These are phyloP conservation scores for Polytolypa hystricis DNA, from an alignment of 2,329 filamentous ascomycete genomes.

Conservation along the genomic window DNA sequence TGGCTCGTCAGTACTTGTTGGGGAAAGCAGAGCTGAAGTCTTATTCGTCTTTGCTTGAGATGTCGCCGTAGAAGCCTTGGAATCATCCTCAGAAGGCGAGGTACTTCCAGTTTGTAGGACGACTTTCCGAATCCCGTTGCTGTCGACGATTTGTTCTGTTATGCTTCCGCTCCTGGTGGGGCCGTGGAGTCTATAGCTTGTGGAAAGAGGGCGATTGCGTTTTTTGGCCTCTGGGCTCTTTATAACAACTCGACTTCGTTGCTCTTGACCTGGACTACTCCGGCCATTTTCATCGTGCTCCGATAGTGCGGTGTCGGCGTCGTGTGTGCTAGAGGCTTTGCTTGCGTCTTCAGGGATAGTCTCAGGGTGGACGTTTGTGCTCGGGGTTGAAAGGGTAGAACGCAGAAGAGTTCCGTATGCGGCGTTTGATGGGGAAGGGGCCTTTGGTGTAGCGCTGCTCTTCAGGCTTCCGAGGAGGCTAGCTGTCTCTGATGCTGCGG, in stretches of 20 bases:
- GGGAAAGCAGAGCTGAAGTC: background rate
- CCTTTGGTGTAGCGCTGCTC: slow-evolving; percentile 44
- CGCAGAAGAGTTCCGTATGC: slow-evolving; percentile 43
- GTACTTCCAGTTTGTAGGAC: slow-evolving; percentile 57
- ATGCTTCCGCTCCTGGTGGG: slow-evolving; percentile 63
- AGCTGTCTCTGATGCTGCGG: slow-evolving; percentile 17
- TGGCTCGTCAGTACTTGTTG: slow-evolving; percentile 7
- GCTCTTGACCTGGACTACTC: background rate
- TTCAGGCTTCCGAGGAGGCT: slow-evolving; percentile 41
- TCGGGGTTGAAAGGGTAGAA: slow-evolving; percentile 11
- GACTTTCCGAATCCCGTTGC: slow-evolving; percentile 63
- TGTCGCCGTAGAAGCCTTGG: slow-evolving; percentile 4
- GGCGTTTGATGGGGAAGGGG: slow-evolving; percentile 44
- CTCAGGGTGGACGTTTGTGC: slow-evolving; percentile 6
- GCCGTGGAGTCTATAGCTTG: slow-evolving; percentile 32
- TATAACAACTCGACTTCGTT: background rate
- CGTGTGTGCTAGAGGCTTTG: background rate
- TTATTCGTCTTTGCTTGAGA: slow-evolving; percentile 5
- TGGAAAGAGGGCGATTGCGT: slow-evolving; percentile 15
- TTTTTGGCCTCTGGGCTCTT: slow-evolving; percentile 12
- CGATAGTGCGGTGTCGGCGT: background rate
- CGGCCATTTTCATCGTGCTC: background rate
- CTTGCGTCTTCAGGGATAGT: slow-evolving; percentile 11
- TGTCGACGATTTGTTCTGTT: slow-evolving; percentile 65
- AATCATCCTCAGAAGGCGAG: slow-evolving; percentile 21